Evolutionary conservation across 2,329 filamentous ascomycete genomes (phyloP).

Genomic region (Phialophora chinensis): DNA sequence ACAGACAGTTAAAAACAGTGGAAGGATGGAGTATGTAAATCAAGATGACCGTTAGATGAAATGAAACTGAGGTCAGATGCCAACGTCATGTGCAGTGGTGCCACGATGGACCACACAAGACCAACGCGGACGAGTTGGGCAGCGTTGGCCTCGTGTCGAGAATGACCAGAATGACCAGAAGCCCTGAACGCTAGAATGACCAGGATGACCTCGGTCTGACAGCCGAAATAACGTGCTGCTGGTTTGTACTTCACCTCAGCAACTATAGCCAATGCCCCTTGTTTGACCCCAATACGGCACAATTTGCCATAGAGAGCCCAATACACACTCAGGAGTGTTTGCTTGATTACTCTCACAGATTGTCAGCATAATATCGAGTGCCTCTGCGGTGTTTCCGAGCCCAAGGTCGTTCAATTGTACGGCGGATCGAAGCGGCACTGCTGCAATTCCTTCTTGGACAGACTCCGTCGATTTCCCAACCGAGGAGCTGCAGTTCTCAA

Average conservation of each 20-base stretch:
- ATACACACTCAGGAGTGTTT: not conserved
- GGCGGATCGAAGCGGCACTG: not conserved
- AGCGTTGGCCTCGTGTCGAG: not conserved
- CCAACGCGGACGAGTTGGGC: not conserved
- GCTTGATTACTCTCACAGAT: not conserved
- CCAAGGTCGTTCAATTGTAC: not conserved
- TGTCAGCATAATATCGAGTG: not conserved
- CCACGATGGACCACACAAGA: not conserved
- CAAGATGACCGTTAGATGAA: not conserved
- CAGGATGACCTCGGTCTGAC: not conserved
- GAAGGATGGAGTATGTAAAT: not conserved
- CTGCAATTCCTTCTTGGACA: not conserved
- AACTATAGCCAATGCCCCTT: not conserved
- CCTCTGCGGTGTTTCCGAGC: not conserved
- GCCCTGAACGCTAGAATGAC: no score
- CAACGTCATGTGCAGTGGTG: slow-evolving; percentile 6
- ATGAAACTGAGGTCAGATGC: slow-evolving; percentile 3
- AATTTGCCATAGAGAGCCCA: not conserved
- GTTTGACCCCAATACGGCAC: not conserved
- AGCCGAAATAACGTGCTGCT: not conserved
- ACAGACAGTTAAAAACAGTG: not conserved
- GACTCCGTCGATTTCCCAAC: not conserved
- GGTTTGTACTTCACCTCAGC: not conserved
- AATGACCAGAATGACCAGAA: no score
- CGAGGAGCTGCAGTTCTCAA: not conserved